phyloP scores from a whole-genome alignment of 441 rosid species.

The Pelargonium cotyledonis region DNA sequence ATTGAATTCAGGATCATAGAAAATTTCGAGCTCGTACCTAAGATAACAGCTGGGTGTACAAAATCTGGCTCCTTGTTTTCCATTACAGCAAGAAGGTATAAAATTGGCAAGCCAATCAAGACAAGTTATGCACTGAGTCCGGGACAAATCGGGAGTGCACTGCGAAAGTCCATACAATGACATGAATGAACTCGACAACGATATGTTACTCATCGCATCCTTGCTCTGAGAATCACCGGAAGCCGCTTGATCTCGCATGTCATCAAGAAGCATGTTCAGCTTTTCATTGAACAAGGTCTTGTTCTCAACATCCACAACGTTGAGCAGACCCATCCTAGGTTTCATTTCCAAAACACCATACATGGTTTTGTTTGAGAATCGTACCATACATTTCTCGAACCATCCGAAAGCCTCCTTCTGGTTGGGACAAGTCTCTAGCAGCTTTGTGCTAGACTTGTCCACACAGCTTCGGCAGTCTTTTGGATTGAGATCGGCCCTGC shows the following conservation, averaged over 20 bases:
- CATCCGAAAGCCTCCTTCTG: conserved; percentile 37
- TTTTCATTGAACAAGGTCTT: conserved; percentile 17
- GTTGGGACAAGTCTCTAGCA: conserved; percentile 35
- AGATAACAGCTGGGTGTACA: conserved; percentile 35
- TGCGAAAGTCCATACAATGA: conserved; percentile 33
- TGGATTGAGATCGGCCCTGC: conserved; percentile 42
- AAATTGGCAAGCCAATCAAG: conserved; percentile 9
- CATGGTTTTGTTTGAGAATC: conserved; percentile 11
- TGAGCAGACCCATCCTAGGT: not conserved
- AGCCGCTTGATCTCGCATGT: conserved; percentile 23
- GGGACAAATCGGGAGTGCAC: conserved; percentile 41
- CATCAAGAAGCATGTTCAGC: conserved; percentile 16
- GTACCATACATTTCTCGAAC: conserved; percentile 30
- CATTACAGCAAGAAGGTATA: conserved; percentile 19
- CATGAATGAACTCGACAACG: not conserved
- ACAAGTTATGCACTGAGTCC: conserved; percentile 27
- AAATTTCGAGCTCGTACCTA: conserved; percentile 25
- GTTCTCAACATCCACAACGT: not conserved
- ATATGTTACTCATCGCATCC: conserved; percentile 26
- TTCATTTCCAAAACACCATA: not conserved
- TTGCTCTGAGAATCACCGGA: conserved; percentile 30
- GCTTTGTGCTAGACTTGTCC: conserved; percentile 22
- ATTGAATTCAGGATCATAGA: conserved; percentile 19
- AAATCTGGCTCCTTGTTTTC: conserved; percentile 29
- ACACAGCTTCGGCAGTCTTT: conserved; percentile 40